Conservation (phyloP, 2,329 filamentous ascomycete genomes). For the Ascochyta viciae-villosae region DNA sequence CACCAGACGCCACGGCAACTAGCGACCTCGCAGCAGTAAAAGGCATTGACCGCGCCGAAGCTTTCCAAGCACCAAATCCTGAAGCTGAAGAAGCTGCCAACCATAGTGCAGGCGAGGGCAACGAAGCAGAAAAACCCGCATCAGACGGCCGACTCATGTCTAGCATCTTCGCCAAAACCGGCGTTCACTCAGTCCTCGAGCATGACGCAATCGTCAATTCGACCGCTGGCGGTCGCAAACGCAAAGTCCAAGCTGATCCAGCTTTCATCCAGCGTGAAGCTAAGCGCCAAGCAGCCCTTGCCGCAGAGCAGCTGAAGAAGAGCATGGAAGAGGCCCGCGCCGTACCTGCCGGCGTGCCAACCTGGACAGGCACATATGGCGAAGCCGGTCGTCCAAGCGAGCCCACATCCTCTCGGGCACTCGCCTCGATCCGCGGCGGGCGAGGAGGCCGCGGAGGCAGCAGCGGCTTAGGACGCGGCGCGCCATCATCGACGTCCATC, state of each 20-base stretch:
- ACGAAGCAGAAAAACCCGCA: constrained; percentile 23
- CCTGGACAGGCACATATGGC: constrained; percentile 90
- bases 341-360: constrained; percentile 83
- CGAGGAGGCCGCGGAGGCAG: constrained; percentile 37
- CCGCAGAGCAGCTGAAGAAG: constrained; percentile 76
- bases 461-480: constrained; percentile 44
- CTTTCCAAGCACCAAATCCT: constrained; percentile 45
- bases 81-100: constrained; percentile 34
- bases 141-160: constrained; percentile 76
- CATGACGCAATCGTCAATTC: constrained; percentile 82
- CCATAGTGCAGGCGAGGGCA: constrained; percentile 18
- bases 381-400: constrained; percentile 68
- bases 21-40: constrained; percentile 46
- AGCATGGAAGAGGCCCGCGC: constrained; percentile 75
- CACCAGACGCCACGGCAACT: constrained; percentile 31
- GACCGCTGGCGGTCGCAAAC: constrained; percentile 58
- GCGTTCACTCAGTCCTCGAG: constrained; percentile 88
- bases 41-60: constrained; percentile 55
- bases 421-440: constrained; percentile 52
- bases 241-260: constrained; percentile 74
- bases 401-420: constrained; percentile 29
- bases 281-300: constrained; percentile 76
- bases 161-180: constrained; percentile 84
- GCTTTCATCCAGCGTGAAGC: constrained; percentile 83
- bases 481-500: constrained; percentile 51